Conservation (phyloP, 106 monocot species). For the Triglochin maritima region DNA sequence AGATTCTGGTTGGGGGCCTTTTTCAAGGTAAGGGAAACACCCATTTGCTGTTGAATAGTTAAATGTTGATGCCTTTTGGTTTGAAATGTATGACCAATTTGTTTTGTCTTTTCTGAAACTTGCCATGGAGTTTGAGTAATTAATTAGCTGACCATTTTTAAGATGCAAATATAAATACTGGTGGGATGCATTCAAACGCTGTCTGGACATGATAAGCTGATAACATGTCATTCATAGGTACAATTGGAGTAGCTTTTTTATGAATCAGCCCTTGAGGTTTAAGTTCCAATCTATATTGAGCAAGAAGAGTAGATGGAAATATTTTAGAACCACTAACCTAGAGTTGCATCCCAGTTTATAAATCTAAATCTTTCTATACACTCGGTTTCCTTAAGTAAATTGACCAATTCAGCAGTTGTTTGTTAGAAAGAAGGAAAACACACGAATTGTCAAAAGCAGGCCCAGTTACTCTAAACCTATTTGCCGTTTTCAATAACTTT, state of each 20-base stretch:
- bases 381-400: background rate
- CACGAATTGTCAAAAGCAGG: background rate
- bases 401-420: background rate
- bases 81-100: background rate
- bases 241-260: background rate
- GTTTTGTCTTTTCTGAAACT: background rate
- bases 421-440: background rate
- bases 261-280: too few species aligned
- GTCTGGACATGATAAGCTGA: background rate
- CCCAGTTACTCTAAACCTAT: background rate
- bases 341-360: too few species aligned
- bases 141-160: background rate
- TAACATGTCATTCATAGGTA: background rate
- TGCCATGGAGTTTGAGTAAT: background rate
- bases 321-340: too few species aligned
- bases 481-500: background rate
- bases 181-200: background rate
- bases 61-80: background rate
- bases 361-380: too few species aligned
- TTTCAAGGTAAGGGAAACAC: slow-evolving; percentile 65
- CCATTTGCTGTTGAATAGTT: background rate
- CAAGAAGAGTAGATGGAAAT: too few species aligned
- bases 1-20: slow-evolving; percentile 96
- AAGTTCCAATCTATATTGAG: too few species aligned
- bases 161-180: background rate